A percentile compares a stretch with the other conserved stretches of the same genome.
Evolutionary conservation across 768 basidiomycete genomes (phyloP).

Genomic region (Rhizopogon rudus): DNA sequence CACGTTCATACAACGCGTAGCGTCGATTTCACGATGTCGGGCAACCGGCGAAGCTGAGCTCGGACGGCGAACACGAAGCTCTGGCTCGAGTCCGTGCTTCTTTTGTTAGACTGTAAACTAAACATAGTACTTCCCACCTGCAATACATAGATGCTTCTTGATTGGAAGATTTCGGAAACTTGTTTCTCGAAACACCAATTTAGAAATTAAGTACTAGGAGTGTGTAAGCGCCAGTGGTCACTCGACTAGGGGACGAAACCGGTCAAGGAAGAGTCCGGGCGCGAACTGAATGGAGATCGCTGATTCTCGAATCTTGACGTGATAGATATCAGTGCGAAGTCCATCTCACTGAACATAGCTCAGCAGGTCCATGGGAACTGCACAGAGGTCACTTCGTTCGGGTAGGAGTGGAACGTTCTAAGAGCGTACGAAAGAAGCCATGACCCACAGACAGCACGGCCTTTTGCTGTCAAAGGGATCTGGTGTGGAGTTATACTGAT

Average conservation of each 20-base stretch:
- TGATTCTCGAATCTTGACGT: neutral
- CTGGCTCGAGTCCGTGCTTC: neutral
- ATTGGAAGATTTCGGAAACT: neutral
- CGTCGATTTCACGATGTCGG: neutral
- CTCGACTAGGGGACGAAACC: neutral
- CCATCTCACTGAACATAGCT: neutral
- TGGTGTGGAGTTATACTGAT: conserved; percentile 1
- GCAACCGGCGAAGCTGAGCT: neutral
- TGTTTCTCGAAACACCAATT: neutral
- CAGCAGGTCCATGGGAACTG: neutral
- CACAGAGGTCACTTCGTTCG: neutral
- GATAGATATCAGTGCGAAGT: neutral
- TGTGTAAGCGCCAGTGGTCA: neutral
- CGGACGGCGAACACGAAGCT: neutral
- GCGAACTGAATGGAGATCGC: neutral
- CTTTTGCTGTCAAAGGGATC: conserved; percentile 9
- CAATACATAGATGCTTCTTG: neutral
- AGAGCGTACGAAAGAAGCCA: neutral
- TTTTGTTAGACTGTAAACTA: neutral
- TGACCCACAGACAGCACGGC: conserved; percentile 2
- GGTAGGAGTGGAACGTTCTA: conserved; percentile 3
- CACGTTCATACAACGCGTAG: neutral
- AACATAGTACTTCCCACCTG: neutral
- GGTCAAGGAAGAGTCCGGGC: neutral
- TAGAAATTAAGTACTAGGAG: neutral